Conservation (phyloP, 2,329 filamentous ascomycete species). For the Dichotomopilus funicola region DNA sequence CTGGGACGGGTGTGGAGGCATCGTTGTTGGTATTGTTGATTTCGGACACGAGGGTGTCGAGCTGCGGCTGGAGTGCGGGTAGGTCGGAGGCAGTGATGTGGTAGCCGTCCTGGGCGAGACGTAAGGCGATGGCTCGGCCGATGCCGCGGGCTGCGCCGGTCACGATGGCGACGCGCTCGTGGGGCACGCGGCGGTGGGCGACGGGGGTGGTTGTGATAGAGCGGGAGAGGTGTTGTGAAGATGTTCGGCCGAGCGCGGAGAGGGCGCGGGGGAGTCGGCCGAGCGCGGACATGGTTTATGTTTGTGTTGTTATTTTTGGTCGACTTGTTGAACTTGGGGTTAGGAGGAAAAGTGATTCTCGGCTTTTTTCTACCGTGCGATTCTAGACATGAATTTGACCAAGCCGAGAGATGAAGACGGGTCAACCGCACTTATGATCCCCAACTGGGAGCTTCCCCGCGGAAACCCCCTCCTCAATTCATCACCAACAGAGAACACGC, state of each 20-base stretch:
- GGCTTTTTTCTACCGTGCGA: too few species aligned
- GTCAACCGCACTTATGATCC: too few species aligned
- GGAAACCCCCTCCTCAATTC: too few species aligned
- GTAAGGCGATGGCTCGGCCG: slow-evolving; percentile 56
- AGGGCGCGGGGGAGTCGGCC: not conserved
- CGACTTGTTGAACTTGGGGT: too few species aligned
- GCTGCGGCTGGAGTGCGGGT: slow-evolving; percentile 45
- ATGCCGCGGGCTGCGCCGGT: slow-evolving; percentile 35
- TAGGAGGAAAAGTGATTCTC: too few species aligned
- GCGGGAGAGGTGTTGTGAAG: not conserved
- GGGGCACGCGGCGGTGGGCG: not conserved
- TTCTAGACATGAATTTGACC: too few species aligned
- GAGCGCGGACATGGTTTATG: not conserved
- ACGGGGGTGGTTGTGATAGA: not conserved
- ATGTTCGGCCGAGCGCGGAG: not conserved
- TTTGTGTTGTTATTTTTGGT: not conserved
- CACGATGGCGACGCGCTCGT: slow-evolving; percentile 17
- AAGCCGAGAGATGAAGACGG: too few species aligned
- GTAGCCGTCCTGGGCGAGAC: slow-evolving; percentile 59
- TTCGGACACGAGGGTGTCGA: slow-evolving; percentile 39
- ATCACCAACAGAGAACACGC: too few species aligned
- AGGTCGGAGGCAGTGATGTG: slow-evolving; percentile 61
- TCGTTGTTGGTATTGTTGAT: slow-evolving; percentile 30
- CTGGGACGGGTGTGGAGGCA: not conserved
- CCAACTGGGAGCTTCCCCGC: too few species aligned